Evolutionary conservation across 441 rosid genomes (phyloP), one percentile per base, ranked within the genome.

Genomic region (Pelargonium citronellum): DNA sequence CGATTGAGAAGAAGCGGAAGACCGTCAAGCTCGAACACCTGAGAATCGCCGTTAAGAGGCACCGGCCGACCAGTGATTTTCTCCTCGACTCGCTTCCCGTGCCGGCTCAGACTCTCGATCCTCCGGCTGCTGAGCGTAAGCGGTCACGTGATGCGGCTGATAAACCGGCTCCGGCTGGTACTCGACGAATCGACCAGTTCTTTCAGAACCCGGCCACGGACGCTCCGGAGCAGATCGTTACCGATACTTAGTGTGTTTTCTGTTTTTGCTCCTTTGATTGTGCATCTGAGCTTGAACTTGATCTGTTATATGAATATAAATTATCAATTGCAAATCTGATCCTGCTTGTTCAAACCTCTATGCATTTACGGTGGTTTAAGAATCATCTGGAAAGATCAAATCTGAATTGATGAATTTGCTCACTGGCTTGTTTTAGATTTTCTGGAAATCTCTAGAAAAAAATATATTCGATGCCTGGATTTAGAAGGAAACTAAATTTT

Each of bases 11-110:
- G 89, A 90, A 90, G 78, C 90, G 91, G 0, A 95, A 79, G 81
- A 86, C 66, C 12, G 86, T 95, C 51, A 90, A 83, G 71, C 83
- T 83, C 68, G 95, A 89, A 12, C 87, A 92, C 69, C 67, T 92
- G 41, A 80, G 88, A 69, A 66, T 62, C 67, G 96, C 95, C n/a
- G 92, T 84, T 24, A 86, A 85, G 78, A 79, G 90, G 73, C 99
- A 92, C 81, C 90, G 70, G 22, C 97, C 95, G 27, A 89, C 88
- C 0, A 78, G 83, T 44, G 98, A 95, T 84, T 92, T 92, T 75
- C 88, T 95, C 43, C 86, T 91, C 15, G 97, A 95, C 67, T 91
- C 93, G 66, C 98, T 95, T 27, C 97, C 95, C 1, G 12, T 41
- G 72, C 84, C 91, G 7, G 17, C 80, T 66, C 90, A 67, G 79